Conservation (phyloP, 2,329 filamentous ascomycete species). For the Teratosphaeria zuluensis region DNA sequence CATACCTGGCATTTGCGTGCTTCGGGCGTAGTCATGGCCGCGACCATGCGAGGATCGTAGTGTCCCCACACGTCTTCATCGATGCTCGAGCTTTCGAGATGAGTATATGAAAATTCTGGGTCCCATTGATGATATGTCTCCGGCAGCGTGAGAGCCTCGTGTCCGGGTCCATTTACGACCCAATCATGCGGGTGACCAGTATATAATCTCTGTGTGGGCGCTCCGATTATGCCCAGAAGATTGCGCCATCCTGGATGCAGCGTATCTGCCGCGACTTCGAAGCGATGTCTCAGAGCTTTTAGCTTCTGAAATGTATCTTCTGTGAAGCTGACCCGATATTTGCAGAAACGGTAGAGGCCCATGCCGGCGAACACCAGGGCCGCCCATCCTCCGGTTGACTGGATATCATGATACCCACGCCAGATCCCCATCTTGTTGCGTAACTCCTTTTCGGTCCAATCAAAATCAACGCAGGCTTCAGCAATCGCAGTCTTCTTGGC, state of each 20-base stretch:
- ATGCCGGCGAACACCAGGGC: slow-evolving; percentile 48
- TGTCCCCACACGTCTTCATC: slow-evolving; percentile 41
- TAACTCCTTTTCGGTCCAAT: slow-evolving; percentile 49
- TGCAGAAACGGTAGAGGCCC: slow-evolving; percentile 52
- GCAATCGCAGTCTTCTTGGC: slow-evolving; percentile 43
- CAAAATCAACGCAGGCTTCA: slow-evolving; percentile 45
- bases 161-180: slow-evolving; percentile 35
- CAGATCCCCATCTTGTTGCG: slow-evolving; percentile 46
- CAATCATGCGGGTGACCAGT: slow-evolving; percentile 44
- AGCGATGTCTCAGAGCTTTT: slow-evolving; percentile 33
- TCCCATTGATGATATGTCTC: slow-evolving; percentile 41
- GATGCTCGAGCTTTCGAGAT: slow-evolving; percentile 42
- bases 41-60: slow-evolving; percentile 40
- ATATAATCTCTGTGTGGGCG: slow-evolving; percentile 32
- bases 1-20: slow-evolving; percentile 36
- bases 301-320: slow-evolving; percentile 42
- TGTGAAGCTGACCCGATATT: slow-evolving; percentile 47
- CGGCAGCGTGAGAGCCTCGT: slow-evolving; percentile 35
- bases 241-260: slow-evolving; percentile 37
- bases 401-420: slow-evolving; percentile 51
- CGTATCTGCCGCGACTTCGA: slow-evolving; percentile 28
- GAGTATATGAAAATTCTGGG: slow-evolving; percentile 38
- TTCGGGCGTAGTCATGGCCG: slow-evolving; percentile 16
- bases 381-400: slow-evolving; percentile 47
- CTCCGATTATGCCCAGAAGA: slow-evolving; percentile 39